Evolutionary conservation across 2,329 filamentous ascomycete species (phyloP), one percentile per base, ranked within the genome.

Genomic region (Trichoderma brevicompactum): DNA sequence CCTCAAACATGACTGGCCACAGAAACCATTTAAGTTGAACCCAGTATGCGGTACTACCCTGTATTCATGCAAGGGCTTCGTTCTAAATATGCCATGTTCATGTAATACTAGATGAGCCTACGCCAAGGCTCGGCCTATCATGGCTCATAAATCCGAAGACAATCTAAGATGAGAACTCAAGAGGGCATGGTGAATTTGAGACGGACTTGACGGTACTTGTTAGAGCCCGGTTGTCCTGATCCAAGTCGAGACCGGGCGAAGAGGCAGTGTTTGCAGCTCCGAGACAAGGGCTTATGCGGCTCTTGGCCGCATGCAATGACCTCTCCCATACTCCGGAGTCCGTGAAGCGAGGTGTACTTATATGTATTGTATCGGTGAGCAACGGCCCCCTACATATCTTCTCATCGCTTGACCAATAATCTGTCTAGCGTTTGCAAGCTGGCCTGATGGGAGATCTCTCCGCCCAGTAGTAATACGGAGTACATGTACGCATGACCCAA

Each of bases 401-500:
- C 56, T 40, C 9, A 12, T 12, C 13, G 19, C 41, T 59, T 41
- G 44, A 7, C 60, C 60, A 63, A 63, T 54, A 4, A 34, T n/a
- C 58, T 8, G 36, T 12, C n/a, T 40, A 4, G 46, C 17, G 28
- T 62, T 53, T 23, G 28, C 59, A 62, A 62, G 8, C n/a, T 40
- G 52, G 13, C 36, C 7, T 7, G 17, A 12, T 9, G 13, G 13
- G 15, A 13, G 55, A 10, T 59, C 32, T 36, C 15, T 19, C 23
- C 15, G 36, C 52, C 32, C 44, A 58, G 54, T 56, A 32, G 13
- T 8, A 55, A 36, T 7, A 48, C 48, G 32, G n/a, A 38, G 34
- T 10, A 36, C 36, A 36, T 36, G 38, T 38, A 63, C 60, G 48
- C 60, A 63, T 63, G 60, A 63, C 60, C 60, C 49, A 6, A 15